Evolutionary conservation across 2,329 filamentous ascomycete species (phyloP).

Genomic region (Chaetomium globosum): DNA sequence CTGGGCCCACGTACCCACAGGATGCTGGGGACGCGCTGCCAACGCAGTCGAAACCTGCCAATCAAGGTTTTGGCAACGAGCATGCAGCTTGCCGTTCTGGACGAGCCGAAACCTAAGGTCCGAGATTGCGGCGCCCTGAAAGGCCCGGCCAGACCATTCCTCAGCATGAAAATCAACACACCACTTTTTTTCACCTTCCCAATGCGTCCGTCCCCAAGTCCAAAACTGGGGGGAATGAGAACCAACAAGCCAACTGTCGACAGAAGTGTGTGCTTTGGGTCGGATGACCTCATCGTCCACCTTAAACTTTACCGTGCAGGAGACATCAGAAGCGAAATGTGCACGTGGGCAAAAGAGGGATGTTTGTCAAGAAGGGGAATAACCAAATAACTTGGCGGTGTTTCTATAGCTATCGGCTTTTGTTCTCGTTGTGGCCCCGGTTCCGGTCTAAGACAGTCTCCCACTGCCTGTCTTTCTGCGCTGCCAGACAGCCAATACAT

Average conservation of each 20-base stretch:
- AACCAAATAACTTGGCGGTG: neutral
- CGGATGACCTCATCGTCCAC: neutral
- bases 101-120: conserved; percentile 19
- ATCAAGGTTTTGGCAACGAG: neutral
- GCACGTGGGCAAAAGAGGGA: neutral
- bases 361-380: neutral
- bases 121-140: conserved; percentile 30
- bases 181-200: conserved; percentile 19
- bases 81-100: conserved; percentile 16
- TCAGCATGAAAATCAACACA: conserved; percentile 17
- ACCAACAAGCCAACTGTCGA: neutral
- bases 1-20: neutral
- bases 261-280: neutral
- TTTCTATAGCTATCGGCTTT: neutral
- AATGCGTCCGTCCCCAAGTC: neutral
- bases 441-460: neutral
- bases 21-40: neutral
- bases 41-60: neutral
- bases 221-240: neutral
- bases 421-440: neutral
- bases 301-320: neutral
- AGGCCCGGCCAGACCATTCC: conserved; percentile 32
- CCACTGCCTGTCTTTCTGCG: neutral
- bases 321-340: neutral
- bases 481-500: neutral